Evolutionary conservation across 306 rosid species (phyloP).

Genomic region (Rosa rugosa): DNA sequence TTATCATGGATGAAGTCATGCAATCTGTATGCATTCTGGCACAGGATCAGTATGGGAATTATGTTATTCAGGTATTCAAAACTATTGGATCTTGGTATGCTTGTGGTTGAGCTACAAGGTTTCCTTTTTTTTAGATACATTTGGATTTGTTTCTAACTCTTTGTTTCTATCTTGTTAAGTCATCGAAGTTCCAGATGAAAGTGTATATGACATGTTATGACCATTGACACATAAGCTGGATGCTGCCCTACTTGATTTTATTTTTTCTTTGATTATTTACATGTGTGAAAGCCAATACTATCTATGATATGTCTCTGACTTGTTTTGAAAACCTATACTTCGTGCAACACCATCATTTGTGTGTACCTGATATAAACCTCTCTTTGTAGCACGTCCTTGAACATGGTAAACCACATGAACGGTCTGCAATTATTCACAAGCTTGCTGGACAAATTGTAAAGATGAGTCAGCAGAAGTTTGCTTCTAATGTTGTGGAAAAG

Average conservation of each 20-base stretch:
- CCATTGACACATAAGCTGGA: background rate
- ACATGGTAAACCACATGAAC: conserved; percentile 75
- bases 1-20: conserved; percentile 96
- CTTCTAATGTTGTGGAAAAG: conserved; percentile 97
- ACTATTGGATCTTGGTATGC: background rate
- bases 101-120: background rate
- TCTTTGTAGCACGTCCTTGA: conserved; percentile 75
- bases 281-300: background rate
- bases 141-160: background rate
- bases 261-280: background rate
- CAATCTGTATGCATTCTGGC: conserved; percentile 81
- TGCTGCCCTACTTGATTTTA: background rate
- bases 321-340: background rate
- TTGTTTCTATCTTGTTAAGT: background rate
- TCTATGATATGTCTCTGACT: background rate
- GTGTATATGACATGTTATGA: background rate
- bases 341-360: background rate
- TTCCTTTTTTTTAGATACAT: background rate
- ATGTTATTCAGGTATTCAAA: conserved; percentile 83
- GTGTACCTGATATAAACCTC: conserved; percentile 10
- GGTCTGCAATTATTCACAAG: conserved; percentile 74
- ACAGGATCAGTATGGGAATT: conserved; percentile 97
- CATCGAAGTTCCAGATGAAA: background rate
- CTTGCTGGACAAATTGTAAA: conserved; percentile 95
- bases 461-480: conserved; percentile 99